These are phyloP conservation scores for Mallotus nudiflorus DNA, from an alignment of 345 rosid species.

Conservation along the genomic window DNA sequence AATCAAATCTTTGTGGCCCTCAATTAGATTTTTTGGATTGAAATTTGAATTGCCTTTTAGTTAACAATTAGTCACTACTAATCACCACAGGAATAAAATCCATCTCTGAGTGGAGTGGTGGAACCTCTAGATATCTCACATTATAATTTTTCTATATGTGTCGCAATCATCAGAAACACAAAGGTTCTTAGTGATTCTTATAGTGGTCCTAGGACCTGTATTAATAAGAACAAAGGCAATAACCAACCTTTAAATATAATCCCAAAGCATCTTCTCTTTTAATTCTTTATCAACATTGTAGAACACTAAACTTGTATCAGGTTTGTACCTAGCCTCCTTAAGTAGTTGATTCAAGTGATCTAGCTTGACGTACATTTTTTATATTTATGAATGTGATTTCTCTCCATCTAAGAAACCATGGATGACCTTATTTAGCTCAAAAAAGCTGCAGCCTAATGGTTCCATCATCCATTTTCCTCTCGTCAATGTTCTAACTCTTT, in stretches of 20 bases:
- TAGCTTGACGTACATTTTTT: slow-evolving; percentile 18
- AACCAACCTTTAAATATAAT: slow-evolving; percentile 26
- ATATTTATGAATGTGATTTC: slow-evolving; percentile 22
- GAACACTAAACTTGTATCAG: slow-evolving; percentile 26
- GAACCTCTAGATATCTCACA: slow-evolving; percentile 17
- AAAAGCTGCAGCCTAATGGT: slow-evolving; percentile 27
- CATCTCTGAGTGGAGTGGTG: slow-evolving; percentile 25
- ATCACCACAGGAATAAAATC: slow-evolving; percentile 5
- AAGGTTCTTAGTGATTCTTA: slow-evolving; percentile 25
- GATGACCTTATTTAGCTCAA: slow-evolving; percentile 24
- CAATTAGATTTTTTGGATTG: no score
- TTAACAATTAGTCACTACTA: not conserved
- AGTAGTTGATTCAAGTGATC: slow-evolving; percentile 17
- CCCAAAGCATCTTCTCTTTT: slow-evolving; percentile 25
- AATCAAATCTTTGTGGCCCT: no score
- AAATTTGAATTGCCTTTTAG: not conserved
- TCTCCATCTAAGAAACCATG: slow-evolving; percentile 25
- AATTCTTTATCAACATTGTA: slow-evolving; percentile 26
- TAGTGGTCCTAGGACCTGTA: slow-evolving; percentile 19
- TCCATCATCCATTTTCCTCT: slow-evolving; percentile 20
- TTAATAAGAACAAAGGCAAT: slow-evolving; percentile 26
- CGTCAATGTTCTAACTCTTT: slow-evolving; percentile 29
- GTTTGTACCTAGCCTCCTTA: slow-evolving; percentile 14
- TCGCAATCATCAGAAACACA: slow-evolving; percentile 26
- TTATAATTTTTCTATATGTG: slow-evolving; percentile 19